Evolutionary conservation across 129 eudicot species (phyloP), one percentile per base, ranked within the genome.

Genomic region (Escallonia herrerae): DNA sequence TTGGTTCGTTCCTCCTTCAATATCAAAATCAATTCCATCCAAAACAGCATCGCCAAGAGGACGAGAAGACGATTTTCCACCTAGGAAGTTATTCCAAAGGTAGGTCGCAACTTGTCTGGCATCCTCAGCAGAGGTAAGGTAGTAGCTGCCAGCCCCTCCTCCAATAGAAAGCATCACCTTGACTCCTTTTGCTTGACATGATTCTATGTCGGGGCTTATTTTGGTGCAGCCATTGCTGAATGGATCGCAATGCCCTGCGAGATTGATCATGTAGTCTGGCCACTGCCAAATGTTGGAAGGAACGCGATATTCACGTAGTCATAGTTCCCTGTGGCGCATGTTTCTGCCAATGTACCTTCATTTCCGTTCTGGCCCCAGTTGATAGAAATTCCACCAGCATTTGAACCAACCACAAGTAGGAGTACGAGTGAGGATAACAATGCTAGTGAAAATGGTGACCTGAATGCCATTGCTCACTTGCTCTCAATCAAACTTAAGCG

Each of bases 141-240:
- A 57, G 39, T 57, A 57, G 39, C 61, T 38, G 2, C 61, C 61
- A 7, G 61, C 3, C 2, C 12, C 43, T 5, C 61, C 61, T 22
- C 61, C 61, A 14, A 57, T 57, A 22, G 61, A 57, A 33, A 57
- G 61, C 12, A 57, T 57, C 7, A 57, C 61, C 13, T 57, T 57
- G 39, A 57, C 10, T 57, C 61, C 61, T 57, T 37, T 5, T 37
- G 43, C 61, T 57, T 57, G 61, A 1, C 61, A 57, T 10, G 41
- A 22, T 37, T 57, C 37, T 57, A 57, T 22, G 61, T 33, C 42
- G 40, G 42, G 9, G 61, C 61, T 57, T 57, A 57, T 5, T 3
- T 13, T 13, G 9, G 61, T 57, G 43, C 61, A 49, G 42, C 61
- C 61, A 33, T 22, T 57, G 41, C 12, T 22, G 13, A 2, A 22